Evolutionary conservation across 2,329 filamentous ascomycete genomes (phyloP), one percentile per base, ranked within the genome.

Genomic region (Apiospora sp.): DNA sequence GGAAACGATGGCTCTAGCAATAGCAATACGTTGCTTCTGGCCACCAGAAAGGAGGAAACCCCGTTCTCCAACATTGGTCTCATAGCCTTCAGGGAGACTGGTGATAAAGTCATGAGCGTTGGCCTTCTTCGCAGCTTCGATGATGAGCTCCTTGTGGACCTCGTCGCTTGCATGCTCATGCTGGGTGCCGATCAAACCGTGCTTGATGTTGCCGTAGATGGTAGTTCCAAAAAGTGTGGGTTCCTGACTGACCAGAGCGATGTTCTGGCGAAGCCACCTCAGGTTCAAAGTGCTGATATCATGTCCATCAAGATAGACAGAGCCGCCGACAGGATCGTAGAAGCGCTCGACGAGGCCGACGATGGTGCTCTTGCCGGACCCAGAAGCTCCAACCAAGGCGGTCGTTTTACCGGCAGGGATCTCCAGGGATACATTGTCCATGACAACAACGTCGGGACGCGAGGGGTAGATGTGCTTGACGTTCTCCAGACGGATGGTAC

Each of bases 1-100:
- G 24, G 93, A 96, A 43, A 98, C 94, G 72, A 98, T 90, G 51
- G 95, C 95, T 79, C 95, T 89, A 10, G 96, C 95, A 82, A 98
- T 98, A 16, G 96, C 95, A 79, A 98, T 97, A 77, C 96, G 94
- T 83, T 98, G 96, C 82, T 98, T 98, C 83, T 99, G 96, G 48
- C 96, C 96, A 81, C 96, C 96, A 71, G 94, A 97, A 12, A 99
- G 87, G 70, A 98, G 85, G 80, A 98, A 97, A 13, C 96, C 96
- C 75, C 95, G 92, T 82, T 98, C 95, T 72, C 96, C 96, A n/a
- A 98, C 96, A 76, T 97, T 92, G 0, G 96, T 98, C 76, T 98
- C 90, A 78, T 98, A 98, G 1, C 93, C 93, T 76, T 98, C 93
- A 0, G 96, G 95, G 1, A 98, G 88, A 16, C 88, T 84, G 7